Percentiles rank a stretch among this genome's conserved stretches.
These are phyloP conservation scores for Kwoniella newhampshirensis DNA, from an alignment of 768 basidiomycete genomes.

Conservation along the genomic window DNA sequence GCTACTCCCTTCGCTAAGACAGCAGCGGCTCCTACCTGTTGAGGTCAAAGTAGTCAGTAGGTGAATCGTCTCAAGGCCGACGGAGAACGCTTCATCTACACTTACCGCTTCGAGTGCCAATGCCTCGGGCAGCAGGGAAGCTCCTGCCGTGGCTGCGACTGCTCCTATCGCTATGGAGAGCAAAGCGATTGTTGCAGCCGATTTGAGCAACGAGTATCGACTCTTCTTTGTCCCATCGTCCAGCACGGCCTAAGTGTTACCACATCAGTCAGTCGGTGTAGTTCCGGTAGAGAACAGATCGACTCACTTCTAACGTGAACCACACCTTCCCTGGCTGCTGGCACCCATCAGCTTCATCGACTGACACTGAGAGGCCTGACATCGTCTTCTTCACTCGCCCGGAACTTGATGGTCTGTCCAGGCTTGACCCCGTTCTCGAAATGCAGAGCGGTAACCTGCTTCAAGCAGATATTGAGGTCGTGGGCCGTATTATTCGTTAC, in stretches of 20 bases:
- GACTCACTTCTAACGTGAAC: constrained; percentile 47
- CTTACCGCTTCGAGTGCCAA: constrained; percentile 35
- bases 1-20: constrained; percentile 39
- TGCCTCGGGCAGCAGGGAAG: constrained; percentile 43
- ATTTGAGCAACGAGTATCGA: constrained; percentile 46
- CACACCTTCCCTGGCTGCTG: constrained; percentile 46
- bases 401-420: constrained; percentile 46
- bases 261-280: constrained; percentile 4
- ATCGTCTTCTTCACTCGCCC: constrained; percentile 17
- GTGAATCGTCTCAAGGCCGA: neutral
- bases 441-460: constrained; percentile 49
- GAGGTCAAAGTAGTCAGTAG: neutral
- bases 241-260: constrained; percentile 27
- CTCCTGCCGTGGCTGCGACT: constrained; percentile 48
- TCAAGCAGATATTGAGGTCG: constrained; percentile 47
- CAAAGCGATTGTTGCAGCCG: constrained; percentile 49
- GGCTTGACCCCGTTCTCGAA: constrained; percentile 48
- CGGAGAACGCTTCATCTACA: neutral
- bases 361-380: neutral
- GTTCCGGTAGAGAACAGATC: neutral
- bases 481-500: constrained; percentile 42
- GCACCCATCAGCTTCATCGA: neutral
- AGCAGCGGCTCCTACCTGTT: constrained; percentile 13
- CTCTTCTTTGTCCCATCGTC: constrained; percentile 46
- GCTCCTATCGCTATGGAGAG: constrained; percentile 43